Conservation (phyloP, 352 stramenopile genomes). For the Pythium biforme region DNA sequence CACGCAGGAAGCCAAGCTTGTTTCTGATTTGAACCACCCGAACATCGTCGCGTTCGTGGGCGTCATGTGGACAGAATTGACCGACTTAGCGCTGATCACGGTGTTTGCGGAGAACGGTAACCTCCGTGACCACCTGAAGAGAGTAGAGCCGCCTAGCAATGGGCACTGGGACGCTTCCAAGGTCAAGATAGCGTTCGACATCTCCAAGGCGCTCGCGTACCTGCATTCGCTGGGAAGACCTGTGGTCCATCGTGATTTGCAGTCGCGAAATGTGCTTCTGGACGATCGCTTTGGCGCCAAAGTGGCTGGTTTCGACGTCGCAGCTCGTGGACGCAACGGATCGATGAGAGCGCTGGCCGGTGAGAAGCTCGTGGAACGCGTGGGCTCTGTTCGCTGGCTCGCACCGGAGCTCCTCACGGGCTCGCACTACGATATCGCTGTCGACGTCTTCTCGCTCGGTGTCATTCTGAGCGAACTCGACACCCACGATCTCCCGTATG, state of each 20-base stretch:
- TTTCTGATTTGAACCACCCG: constrained; percentile 9
- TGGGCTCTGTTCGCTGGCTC: constrained; percentile 15
- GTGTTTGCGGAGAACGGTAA: constrained; percentile 28
- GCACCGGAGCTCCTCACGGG: constrained; percentile 18
- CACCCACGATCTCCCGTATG: constrained; percentile 12
- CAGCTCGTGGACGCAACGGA: background rate
- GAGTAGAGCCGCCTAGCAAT: background rate
- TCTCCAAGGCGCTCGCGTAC: constrained; percentile 25
- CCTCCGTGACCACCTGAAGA: constrained; percentile 8
- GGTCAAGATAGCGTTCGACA: constrained; percentile 16
- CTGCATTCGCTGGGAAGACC: constrained; percentile 16
- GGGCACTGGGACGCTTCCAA: constrained; percentile 4
- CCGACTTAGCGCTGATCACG: constrained; percentile 24
- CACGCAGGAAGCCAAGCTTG: constrained; percentile 17
- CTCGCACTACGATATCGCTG: constrained; percentile 5
- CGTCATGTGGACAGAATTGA: constrained; percentile 29
- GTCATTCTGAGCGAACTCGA: constrained; percentile 24
- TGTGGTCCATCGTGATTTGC: constrained; percentile 12
- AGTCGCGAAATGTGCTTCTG: constrained; percentile 11
- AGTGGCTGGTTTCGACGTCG: constrained; percentile 1
- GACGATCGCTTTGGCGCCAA: background rate
- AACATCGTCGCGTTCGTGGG: constrained; percentile 27
- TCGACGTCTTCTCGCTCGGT: constrained; percentile 22
- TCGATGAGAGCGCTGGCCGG: background rate
- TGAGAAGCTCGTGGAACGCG: background rate